Conservation (phyloP, 176 grass and related monocot species). For the Phyllostachys edulis region DNA sequence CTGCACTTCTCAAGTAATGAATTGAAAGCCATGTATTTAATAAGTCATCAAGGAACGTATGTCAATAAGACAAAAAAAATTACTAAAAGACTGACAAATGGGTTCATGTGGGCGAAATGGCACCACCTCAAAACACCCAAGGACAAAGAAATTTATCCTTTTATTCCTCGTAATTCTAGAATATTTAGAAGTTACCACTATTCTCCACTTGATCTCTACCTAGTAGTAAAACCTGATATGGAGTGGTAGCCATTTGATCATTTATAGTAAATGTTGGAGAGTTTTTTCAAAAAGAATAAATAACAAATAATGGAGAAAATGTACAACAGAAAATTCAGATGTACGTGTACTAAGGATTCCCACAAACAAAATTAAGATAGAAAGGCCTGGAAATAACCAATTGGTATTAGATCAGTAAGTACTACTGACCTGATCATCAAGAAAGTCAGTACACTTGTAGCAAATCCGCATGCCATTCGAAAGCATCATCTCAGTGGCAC, state of each 20-base stretch:
- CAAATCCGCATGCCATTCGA: constrained; percentile 97
- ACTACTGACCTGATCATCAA: constrained; percentile 94
- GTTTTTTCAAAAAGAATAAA: not conserved
- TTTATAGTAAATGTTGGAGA: not conserved
- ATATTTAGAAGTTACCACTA: not conserved
- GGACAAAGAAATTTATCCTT: not conserved
- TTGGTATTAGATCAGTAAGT: not conserved
- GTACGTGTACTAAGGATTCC: not conserved
- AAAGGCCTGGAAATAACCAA: not conserved
- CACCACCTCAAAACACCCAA: constrained; percentile 17
- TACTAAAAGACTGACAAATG: not conserved
- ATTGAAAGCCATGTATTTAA: not conserved
- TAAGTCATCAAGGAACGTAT: not conserved
- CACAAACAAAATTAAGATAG: constrained; percentile 22
- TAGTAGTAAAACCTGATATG: constrained; percentile 7
- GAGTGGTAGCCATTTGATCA: not conserved
- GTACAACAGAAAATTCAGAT: not conserved
- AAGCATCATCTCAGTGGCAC: constrained; percentile 89
- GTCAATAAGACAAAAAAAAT: not conserved
- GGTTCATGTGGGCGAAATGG: not conserved
- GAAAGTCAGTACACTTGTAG: constrained; percentile 97
- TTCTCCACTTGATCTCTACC: not conserved
- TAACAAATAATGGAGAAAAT: constrained; percentile 4
- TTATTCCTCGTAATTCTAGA: not conserved
- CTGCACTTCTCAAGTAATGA: not conserved